Evolutionary conservation across 192 early-diverging fungal genomes (phyloP), one percentile per base, ranked within the genome.

Genomic region (Entophlyctis helioformis): DNA sequence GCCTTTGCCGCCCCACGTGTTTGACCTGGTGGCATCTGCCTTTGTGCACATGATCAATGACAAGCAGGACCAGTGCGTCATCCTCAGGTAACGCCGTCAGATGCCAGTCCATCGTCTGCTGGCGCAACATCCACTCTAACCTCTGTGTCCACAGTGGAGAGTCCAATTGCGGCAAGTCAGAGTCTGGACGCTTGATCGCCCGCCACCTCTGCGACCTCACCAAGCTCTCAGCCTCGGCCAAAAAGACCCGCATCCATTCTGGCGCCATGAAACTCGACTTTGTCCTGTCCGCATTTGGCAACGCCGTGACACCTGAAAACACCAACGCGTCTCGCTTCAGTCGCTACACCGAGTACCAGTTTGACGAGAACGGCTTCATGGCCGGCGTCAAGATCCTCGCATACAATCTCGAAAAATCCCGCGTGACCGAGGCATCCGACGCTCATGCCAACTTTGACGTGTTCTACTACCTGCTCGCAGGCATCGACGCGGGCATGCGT

Each of bases 401-500:
- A 62, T 96, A 91, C 58, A 69, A 91, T 47, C 65, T 96, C 26
- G 90, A 96, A 49, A 89, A 90, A 62, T 64, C 63, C 34, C 77
- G 90, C 8, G 78, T 96, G 16, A 78, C 51, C 42, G 60, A 60
- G 19, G 34, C 27, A 7, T 61, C 61, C 7, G 49, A 57, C 6
- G 52, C 57, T 3, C 51, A 67, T 18, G 89, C 86, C 35, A 92
- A 89, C 61, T 99, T 91, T 67, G 85, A 97, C 60, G 82, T 93
- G 25, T 91, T 99, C 57, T 92, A 99, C 70, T 84, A 91, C 53
- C 63, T 99, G 23, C 72, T 95, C 5, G 81, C 87, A 19, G 96
- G 93, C 6, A 79, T 86, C 9, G 70, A 77, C 1, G 48, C 75
- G 13, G 80, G 81, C 41, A 87, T 94, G 54, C 69, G 29, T 31